These are phyloP conservation scores for Metarhizium album DNA, from an alignment of 2,329 filamentous ascomycete genomes.

Conservation along the genomic window DNA sequence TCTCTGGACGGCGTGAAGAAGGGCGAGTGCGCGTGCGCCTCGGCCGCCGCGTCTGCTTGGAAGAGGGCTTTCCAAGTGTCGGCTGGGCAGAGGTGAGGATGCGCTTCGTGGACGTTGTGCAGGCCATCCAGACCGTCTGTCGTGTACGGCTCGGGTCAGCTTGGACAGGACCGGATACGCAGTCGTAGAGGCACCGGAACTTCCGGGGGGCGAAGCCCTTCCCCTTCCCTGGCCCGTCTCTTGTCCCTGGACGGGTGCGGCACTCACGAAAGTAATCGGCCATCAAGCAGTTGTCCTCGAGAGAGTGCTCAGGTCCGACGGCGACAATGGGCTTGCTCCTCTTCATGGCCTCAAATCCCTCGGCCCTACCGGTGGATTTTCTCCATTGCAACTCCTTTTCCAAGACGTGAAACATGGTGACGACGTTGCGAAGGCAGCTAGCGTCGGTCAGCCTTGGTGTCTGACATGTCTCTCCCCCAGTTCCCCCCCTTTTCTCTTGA, in stretches of 20 bases:
- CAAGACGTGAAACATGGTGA: slow-evolving; percentile 84
- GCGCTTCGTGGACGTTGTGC: slow-evolving; percentile 62
- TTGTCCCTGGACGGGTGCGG: neutral
- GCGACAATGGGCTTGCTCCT: slow-evolving; percentile 73
- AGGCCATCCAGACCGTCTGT: slow-evolving; percentile 66
- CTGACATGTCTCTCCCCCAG: too few species aligned
- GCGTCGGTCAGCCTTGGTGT: neutral
- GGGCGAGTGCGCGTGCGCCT: slow-evolving; percentile 36
- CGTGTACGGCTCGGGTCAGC: neutral
- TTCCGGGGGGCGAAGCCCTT: too few species aligned
- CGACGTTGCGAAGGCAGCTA: slow-evolving; percentile 78
- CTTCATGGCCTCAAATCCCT: slow-evolving; percentile 64
- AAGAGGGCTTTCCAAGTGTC: slow-evolving; percentile 67
- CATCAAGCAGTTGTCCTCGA: slow-evolving; percentile 72
- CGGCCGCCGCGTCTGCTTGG: slow-evolving; percentile 21
- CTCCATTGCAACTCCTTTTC: slow-evolving; percentile 85
- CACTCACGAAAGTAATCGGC: slow-evolving; percentile 77
- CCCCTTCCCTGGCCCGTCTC: too few species aligned
- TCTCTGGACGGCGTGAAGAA: slow-evolving; percentile 67
- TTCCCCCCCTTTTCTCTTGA: too few species aligned
- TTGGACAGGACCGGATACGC: neutral
- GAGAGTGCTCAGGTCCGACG: slow-evolving; percentile 72
- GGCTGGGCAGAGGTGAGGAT: slow-evolving; percentile 63
- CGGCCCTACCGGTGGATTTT: slow-evolving; percentile 50
- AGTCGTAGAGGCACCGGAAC: neutral